phyloP scores from a whole-genome alignment of 2,329 filamentous ascomycete genomes.

The Xylariomycetidae sp. region DNA sequence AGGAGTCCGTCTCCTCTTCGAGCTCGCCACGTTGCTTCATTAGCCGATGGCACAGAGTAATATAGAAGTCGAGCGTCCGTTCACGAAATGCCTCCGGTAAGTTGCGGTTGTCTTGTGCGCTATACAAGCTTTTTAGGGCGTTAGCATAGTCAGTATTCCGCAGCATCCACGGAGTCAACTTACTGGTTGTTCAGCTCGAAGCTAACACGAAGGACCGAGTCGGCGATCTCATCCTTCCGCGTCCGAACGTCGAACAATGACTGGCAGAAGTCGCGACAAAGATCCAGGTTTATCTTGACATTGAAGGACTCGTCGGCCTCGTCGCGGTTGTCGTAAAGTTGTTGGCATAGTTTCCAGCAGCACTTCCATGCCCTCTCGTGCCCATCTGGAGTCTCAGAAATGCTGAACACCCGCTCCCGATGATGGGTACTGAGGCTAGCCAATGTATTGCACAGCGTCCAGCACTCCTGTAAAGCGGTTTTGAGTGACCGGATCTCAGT shows the following conservation, averaged over 20 bases:
- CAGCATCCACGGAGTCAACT: constrained; percentile 23
- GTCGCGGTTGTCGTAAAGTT: constrained; percentile 75
- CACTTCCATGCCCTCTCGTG: constrained; percentile 89
- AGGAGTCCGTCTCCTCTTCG: constrained; percentile 74
- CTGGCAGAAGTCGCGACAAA: constrained; percentile 90
- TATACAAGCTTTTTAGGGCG: constrained; percentile 61
- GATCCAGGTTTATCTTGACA: constrained; percentile 69
- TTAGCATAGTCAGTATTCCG: too few relatives aligned
- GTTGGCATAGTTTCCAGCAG: constrained; percentile 89
- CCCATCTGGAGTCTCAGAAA: constrained; percentile 64
- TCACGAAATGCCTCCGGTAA: constrained; percentile 84
- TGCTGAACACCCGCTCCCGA: constrained; percentile 71
- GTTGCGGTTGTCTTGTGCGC: constrained; percentile 72
- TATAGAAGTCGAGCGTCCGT: constrained; percentile 87
- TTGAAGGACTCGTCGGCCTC: constrained; percentile 61
- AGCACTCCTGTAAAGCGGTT: constrained; percentile 78
- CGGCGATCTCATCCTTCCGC: constrained; percentile 69
- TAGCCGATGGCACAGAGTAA: constrained; percentile 86
- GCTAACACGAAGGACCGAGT: constrained; percentile 85
- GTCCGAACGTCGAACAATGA: constrained; percentile 80
- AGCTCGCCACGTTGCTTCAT: constrained; percentile 87
- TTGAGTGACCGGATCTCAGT: constrained; percentile 63
- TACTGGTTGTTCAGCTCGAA: constrained; percentile 93
- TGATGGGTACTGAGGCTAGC: constrained; percentile 80
- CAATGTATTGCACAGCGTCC: constrained; percentile 88